Evolutionary conservation across 495 filamentous ascomycete genomes (phyloP).

Genomic region (Talaromyces proteolyticus): DNA sequence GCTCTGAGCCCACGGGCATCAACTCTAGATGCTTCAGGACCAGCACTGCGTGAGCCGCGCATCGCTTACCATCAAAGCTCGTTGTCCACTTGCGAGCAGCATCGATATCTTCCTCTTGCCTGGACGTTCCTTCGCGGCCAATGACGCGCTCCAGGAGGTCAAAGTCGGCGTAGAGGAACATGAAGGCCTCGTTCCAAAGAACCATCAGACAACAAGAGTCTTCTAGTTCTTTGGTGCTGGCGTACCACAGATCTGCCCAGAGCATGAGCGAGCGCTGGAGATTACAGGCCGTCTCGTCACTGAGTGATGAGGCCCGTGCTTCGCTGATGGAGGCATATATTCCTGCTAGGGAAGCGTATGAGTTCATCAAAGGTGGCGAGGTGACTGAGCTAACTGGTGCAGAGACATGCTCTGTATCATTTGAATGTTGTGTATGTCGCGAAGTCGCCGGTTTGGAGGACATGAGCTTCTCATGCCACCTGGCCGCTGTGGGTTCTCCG

Average conservation of each 20-base stretch:
- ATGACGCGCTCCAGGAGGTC: slow-evolving; percentile 23
- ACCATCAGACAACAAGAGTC: slow-evolving; percentile 22
- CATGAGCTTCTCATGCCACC: slow-evolving; percentile 20
- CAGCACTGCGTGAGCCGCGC: slow-evolving; percentile 13
- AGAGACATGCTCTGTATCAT: too few relatives aligned
- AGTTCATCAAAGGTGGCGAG: too few relatives aligned
- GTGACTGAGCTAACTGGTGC: too few relatives aligned
- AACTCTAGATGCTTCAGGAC: slow-evolving; percentile 13
- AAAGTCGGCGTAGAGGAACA: slow-evolving; percentile 21
- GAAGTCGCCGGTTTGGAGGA: too few relatives aligned
- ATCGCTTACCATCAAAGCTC: slow-evolving; percentile 10
- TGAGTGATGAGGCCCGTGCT: too few relatives aligned
- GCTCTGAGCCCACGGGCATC: slow-evolving; percentile 10
- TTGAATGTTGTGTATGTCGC: too few relatives aligned
- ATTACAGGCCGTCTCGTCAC: too few relatives aligned
- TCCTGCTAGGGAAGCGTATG: too few relatives aligned
- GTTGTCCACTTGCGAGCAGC: slow-evolving; percentile 3
- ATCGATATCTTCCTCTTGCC: not conserved
- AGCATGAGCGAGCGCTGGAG: too few relatives aligned
- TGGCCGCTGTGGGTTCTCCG: slow-evolving; percentile 20
- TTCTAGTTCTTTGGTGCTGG: too few relatives aligned
- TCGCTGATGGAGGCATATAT: too few relatives aligned
- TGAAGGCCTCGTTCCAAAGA: slow-evolving; percentile 30
- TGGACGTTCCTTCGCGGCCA: slow-evolving; percentile 15
- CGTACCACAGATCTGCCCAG: too few relatives aligned